A percentile compares a stretch with the other conserved stretches of the same genome.
Evolutionary conservation across 2,329 filamentous ascomycete genomes (phyloP).

Genomic region (Mycosphaerella sp.): DNA sequence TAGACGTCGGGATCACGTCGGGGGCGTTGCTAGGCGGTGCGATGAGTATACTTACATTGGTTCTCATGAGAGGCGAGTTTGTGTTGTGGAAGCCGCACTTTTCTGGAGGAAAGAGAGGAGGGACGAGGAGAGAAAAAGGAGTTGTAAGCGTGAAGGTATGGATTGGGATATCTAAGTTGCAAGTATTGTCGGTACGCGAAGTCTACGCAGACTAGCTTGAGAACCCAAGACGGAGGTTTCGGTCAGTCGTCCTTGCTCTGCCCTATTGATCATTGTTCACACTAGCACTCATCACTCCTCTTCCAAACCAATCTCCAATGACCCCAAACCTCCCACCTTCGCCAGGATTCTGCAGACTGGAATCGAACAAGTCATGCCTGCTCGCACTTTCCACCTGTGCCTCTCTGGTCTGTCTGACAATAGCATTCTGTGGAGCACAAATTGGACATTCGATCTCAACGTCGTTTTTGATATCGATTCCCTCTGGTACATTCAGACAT

Average conservation of each 20-base stretch:
- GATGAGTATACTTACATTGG: background rate
- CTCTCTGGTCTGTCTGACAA: conserved; percentile 77
- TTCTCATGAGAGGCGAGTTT: conserved; percentile 2
- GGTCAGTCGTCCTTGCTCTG: background rate
- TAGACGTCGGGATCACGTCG: conserved; percentile 4
- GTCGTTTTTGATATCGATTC: conserved; percentile 46
- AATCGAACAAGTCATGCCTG: conserved; percentile 81
- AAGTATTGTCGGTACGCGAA: background rate
- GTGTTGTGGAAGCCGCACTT: conserved; percentile 7
- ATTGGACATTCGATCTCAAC: conserved; percentile 74
- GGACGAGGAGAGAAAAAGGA: background rate
- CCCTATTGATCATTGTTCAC: conserved; percentile 5
- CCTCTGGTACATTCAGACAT: conserved; percentile 60
- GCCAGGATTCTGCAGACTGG: conserved; percentile 69
- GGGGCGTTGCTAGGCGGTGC: conserved; percentile 6
- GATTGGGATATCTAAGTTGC: background rate
- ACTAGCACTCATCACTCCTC: conserved; percentile 71
- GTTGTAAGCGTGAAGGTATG: background rate
- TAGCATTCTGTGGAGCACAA: conserved; percentile 77
- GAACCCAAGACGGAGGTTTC: too few species aligned
- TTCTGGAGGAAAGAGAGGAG: conserved; percentile 4
- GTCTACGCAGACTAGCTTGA: too few species aligned
- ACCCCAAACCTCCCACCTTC: conserved; percentile 71
- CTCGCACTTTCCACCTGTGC: conserved; percentile 82
- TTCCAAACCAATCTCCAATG: conserved; percentile 88